Conservation (phyloP, 176 grass and related monocot species). For the Avena eriantha region DNA sequence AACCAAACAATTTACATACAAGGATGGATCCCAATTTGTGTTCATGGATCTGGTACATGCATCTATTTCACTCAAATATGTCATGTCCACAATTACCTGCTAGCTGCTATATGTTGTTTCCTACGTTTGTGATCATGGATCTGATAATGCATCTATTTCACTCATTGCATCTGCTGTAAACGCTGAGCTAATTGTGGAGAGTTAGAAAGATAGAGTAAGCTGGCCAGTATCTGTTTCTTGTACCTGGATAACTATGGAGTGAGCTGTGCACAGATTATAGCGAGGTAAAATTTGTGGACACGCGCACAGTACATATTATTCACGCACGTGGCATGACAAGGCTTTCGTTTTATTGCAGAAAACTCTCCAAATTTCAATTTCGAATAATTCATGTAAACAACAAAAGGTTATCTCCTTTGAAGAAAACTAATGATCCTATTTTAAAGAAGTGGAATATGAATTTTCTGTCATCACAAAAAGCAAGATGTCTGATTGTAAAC, state of each 20-base stretch:
- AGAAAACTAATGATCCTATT: not conserved
- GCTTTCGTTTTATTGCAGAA: not conserved
- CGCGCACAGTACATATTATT: not conserved
- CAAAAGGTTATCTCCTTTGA: not conserved
- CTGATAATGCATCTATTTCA: not conserved
- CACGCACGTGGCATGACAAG: not conserved
- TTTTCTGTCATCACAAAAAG: constrained; percentile 15
- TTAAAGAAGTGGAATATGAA: not conserved
- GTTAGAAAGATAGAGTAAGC: not conserved
- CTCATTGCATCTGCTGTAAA: constrained; percentile 15
- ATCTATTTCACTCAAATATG: constrained; percentile 11
- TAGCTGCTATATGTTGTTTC: constrained; percentile 2
- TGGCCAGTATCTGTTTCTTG: not conserved
- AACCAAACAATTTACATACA: constrained; percentile 95
- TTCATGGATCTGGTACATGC: constrained; percentile 91
- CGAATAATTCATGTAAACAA: not conserved
- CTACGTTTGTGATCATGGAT: not conserved
- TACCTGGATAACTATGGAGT: constrained; percentile 9
- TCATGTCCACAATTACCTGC: not conserved
- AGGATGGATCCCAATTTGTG: constrained; percentile 82
- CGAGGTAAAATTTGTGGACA: not conserved
- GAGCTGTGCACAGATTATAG: constrained; percentile 19
- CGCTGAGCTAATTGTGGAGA: not conserved
- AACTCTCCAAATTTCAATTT: not conserved
- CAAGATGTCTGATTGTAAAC: constrained; percentile 7